Percentiles rank a stretch among this genome's conserved stretches.
Conservation (phyloP, 2,329 filamentous ascomycete genomes). For the Colletotrichum spaethianum region DNA sequence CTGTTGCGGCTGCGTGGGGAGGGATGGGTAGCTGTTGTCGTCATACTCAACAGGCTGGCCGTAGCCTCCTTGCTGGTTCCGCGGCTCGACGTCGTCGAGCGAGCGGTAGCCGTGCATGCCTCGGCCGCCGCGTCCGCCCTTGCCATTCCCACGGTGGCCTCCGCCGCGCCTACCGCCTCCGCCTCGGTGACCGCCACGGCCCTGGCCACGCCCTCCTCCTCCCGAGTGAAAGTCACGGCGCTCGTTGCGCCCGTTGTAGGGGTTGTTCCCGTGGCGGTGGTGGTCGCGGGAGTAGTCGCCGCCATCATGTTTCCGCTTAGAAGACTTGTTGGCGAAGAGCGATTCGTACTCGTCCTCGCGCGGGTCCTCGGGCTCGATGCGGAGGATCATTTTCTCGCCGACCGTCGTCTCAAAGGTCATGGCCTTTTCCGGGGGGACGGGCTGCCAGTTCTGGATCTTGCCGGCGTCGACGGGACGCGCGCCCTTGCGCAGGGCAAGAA, state of each 20-base stretch:
- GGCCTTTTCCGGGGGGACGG: constrained; percentile 77
- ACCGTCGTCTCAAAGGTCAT: constrained; percentile 87
- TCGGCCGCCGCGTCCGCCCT: constrained; percentile 61
- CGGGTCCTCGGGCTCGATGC: constrained; percentile 80
- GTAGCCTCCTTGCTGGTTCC: constrained; percentile 60
- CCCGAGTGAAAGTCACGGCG: constrained; percentile 60
- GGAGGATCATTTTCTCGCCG: constrained; percentile 86
- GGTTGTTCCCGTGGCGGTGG: constrained; percentile 45
- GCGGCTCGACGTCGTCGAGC: constrained; percentile 74
- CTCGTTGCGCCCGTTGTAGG: constrained; percentile 56
- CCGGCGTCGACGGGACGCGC: constrained; percentile 84
- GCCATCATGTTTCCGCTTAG: constrained; percentile 71
- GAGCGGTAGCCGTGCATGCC: constrained; percentile 74
- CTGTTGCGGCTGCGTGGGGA: constrained; percentile 44
- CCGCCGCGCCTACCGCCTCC: constrained; percentile 56
- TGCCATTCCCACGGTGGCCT: constrained; percentile 57
- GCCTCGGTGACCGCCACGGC: constrained; percentile 54
- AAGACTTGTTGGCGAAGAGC: constrained; percentile 70
- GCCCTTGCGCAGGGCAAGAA: constrained; percentile 84
- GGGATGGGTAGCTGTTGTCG: constrained; percentile 53
- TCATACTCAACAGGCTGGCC: constrained; percentile 63
- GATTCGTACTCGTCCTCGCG: constrained; percentile 75
- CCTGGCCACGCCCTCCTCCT: constrained; percentile 55
- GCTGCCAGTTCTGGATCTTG: constrained; percentile 87
- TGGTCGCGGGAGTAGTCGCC: constrained; percentile 48